Percentiles rank a stretch among this genome's conserved stretches.
Evolutionary conservation across 2,329 filamentous ascomycete species (phyloP).

Genomic region (Mycogone perniciosa): DNA sequence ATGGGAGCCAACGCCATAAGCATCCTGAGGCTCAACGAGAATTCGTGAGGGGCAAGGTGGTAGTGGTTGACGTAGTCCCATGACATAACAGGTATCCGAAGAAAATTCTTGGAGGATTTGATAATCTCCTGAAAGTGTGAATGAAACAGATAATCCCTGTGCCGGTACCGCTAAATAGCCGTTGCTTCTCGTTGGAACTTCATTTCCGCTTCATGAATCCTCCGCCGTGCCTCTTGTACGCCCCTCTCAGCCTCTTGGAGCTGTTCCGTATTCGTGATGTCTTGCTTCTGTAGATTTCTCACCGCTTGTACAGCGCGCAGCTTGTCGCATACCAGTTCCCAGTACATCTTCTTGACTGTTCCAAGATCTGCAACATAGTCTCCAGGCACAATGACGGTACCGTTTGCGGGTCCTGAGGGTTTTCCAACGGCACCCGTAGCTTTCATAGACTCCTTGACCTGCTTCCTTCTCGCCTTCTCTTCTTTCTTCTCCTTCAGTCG

Average conservation of each 20-base stretch:
- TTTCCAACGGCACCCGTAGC: slow-evolving; percentile 16
- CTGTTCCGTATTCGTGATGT: slow-evolving; percentile 19
- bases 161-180: slow-evolving; percentile 11
- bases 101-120: too few relatives aligned
- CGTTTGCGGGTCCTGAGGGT: slow-evolving; percentile 26
- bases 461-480: slow-evolving; percentile 32
- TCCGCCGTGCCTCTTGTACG: slow-evolving; percentile 25
- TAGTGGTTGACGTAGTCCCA: neutral
- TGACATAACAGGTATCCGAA: too few relatives aligned
- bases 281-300: slow-evolving; percentile 25
- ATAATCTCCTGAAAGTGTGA: neutral
- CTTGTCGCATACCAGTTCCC: slow-evolving; percentile 37
- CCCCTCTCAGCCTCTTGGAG: slow-evolving; percentile 24
- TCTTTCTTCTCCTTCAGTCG: slow-evolving; percentile 36
- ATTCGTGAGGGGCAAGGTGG: slow-evolving; percentile 10
- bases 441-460: slow-evolving; percentile 31
- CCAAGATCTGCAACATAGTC: slow-evolving; percentile 27
- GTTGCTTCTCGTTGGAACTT: slow-evolving; percentile 27
- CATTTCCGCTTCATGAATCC: slow-evolving; percentile 33
- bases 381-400: slow-evolving; percentile 30
- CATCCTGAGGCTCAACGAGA: slow-evolving; percentile 35
- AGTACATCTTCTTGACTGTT: slow-evolving; percentile 29
- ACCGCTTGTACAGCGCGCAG: slow-evolving; percentile 33
- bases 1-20: slow-evolving; percentile 55
- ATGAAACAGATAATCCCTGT: neutral